A percentile compares a stretch with the other conserved stretches of the same genome.
Conservation (phyloP, 768 basidiomycete species). For the Boletus rufocinnamomeus region DNA sequence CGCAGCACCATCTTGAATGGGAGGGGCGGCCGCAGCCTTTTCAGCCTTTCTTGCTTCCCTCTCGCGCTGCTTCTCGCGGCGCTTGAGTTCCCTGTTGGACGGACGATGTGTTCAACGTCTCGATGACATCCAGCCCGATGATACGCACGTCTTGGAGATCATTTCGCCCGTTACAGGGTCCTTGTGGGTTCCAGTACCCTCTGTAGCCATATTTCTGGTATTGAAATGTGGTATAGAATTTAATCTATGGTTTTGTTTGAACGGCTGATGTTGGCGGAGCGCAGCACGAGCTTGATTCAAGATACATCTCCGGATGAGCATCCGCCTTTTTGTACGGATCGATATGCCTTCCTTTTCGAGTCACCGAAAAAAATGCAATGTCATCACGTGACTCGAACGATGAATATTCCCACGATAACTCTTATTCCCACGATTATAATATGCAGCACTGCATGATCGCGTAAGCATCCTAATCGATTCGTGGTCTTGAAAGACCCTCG, state of each 20-base stretch:
- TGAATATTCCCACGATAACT: conserved; percentile 4
- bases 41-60: conserved; percentile 73
- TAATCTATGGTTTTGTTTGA: not conserved
- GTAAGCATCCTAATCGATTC: conserved; percentile 36
- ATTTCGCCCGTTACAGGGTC: conserved; percentile 93
- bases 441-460: conserved; percentile 20
- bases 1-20: conserved; percentile 39
- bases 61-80: conserved; percentile 81
- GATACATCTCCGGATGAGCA: conserved; percentile 30
- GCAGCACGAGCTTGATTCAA: conserved; percentile 9
- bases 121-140: conserved; percentile 14
- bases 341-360: conserved; percentile 34
- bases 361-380: conserved; percentile 13
- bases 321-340: conserved; percentile 21
- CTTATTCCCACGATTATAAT: conserved; percentile 11
- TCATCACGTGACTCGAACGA: conserved; percentile 1
- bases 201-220: conserved; percentile 41
- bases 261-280: conserved; percentile 10
- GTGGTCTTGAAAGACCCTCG: conserved; percentile 12
- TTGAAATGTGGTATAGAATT: conserved; percentile 6
- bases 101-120: conserved; percentile 30
- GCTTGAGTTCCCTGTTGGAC: conserved; percentile 82
- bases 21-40: conserved; percentile 58
- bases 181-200: conserved; percentile 46
- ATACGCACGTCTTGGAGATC: conserved; percentile 90